Percentiles rank a stretch among this genome's conserved stretches.
phyloP scores from a whole-genome alignment of 768 basidiomycete species.

The Porpolomopsis calyptriformis region DNA sequence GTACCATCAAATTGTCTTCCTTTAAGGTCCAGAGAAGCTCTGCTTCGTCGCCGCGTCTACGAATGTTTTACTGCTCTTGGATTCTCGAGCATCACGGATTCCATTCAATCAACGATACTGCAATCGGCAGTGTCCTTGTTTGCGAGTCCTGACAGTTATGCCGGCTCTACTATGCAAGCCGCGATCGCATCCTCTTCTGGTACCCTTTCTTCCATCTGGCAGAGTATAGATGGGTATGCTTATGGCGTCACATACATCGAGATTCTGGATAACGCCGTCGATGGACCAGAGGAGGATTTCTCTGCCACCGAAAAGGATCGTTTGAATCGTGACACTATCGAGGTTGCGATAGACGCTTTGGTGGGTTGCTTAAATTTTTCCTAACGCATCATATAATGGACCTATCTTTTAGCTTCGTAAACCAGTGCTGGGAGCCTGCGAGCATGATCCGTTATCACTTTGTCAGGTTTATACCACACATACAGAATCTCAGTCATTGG shows the following conservation, averaged over 20 bases:
- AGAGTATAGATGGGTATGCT: conserved; percentile 77
- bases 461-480: conserved; percentile 41
- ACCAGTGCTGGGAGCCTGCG: conserved; percentile 74
- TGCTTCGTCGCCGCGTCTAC: conserved; percentile 75
- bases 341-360: conserved; percentile 66
- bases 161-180: conserved; percentile 79
- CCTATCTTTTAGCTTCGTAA: conserved; percentile 45
- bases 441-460: conserved; percentile 73
- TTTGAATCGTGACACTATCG: conserved; percentile 70
- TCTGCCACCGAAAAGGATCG: conserved; percentile 32
- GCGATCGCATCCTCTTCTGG: conserved; percentile 83
- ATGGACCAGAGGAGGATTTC: conserved; percentile 23
- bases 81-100: conserved; percentile 66
- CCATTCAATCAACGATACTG: conserved; percentile 69
- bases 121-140: conserved; percentile 76
- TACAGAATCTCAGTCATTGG: conserved; percentile 36
- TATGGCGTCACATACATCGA: conserved; percentile 78
- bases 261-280: conserved; percentile 34
- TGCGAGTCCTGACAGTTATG: conserved; percentile 77
- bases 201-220: conserved; percentile 78
- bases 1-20: conserved; percentile 35
- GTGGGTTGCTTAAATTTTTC: conserved; percentile 33
- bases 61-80: conserved; percentile 85
- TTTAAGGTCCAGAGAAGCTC: conserved; percentile 69
- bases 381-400: conserved; percentile 1